Evolutionary conservation across 2,329 filamentous ascomycete genomes (phyloP).

Genomic region (Alternaria gansuensis): DNA sequence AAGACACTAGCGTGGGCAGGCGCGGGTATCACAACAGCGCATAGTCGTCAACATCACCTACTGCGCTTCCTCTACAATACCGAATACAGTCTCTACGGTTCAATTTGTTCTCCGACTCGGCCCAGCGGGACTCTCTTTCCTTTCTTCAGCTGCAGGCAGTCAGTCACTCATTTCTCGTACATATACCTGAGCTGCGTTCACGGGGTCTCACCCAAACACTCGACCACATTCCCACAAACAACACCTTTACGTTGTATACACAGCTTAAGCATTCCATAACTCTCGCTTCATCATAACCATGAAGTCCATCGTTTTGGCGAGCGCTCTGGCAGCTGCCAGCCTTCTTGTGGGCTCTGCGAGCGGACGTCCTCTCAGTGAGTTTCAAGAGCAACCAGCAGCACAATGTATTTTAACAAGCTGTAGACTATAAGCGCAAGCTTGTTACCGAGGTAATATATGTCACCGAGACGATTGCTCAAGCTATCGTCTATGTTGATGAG

Average conservation of each 20-base stretch:
- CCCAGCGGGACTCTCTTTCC: conserved; percentile 31
- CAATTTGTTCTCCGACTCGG: conserved; percentile 30
- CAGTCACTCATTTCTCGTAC: conserved; percentile 35
- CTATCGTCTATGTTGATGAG: conserved; percentile 47
- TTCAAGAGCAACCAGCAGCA: not conserved
- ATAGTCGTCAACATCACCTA: conserved; percentile 25
- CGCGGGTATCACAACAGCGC: conserved; percentile 24
- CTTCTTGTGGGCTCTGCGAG: conserved; percentile 55
- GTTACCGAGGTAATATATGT: conserved; percentile 45
- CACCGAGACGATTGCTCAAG: conserved; percentile 43
- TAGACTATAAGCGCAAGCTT: conserved; percentile 45
- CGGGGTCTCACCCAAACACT: conserved; percentile 5
- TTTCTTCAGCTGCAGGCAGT: conserved; percentile 37
- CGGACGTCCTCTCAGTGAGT: conserved; percentile 55
- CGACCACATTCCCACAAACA: conserved; percentile 19
- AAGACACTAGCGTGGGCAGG: conserved; percentile 21
- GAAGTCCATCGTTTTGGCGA: conserved; percentile 55
- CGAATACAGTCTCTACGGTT: conserved; percentile 32
- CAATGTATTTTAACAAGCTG: conserved; percentile 20
- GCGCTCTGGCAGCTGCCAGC: conserved; percentile 46
- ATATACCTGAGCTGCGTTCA: conserved; percentile 16
- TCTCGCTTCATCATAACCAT: conserved; percentile 52
- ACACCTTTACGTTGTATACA: conserved; percentile 32
- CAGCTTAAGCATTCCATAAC: conserved; percentile 42
- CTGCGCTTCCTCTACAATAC: conserved; percentile 25